Evolutionary conservation across 2,329 filamentous ascomycete species (phyloP).

Genomic region (Ceratocystis alfenasii): DNA sequence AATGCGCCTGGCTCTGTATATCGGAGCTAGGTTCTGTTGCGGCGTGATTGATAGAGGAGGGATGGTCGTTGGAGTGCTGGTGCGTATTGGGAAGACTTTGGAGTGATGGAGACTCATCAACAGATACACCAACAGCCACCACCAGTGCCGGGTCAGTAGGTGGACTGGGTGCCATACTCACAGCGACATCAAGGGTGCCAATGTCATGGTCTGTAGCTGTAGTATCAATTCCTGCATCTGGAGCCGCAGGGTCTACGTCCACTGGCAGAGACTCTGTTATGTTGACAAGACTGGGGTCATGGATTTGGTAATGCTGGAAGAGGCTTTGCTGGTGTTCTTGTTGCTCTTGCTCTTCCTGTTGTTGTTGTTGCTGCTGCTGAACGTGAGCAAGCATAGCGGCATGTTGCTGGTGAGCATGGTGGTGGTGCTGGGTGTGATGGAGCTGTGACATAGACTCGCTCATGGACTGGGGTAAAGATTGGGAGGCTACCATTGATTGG

Average conservation of each 20-base stretch:
- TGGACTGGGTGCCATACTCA: constrained; percentile 1
- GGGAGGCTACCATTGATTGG: neutral
- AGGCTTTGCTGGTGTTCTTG: neutral
- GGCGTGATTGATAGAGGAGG: neutral
- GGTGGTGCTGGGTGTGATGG: constrained; percentile 15
- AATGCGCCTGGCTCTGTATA: neutral
- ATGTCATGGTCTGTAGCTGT: neutral
- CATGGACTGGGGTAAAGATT: neutral
- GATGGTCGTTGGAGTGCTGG: neutral
- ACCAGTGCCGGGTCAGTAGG: constrained; percentile 12
- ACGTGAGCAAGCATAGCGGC: constrained; percentile 4
- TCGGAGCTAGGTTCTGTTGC: neutral
- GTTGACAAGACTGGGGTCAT: constrained; percentile 5
- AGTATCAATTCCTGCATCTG: neutral
- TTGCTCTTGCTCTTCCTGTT: neutral
- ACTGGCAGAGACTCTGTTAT: neutral
- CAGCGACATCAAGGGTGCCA: neutral
- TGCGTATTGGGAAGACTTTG: neutral
- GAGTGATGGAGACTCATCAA: neutral
- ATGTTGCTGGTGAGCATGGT: constrained; percentile 10
- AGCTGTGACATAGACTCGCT: neutral
- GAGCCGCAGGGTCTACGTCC: neutral
- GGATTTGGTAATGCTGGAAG: constrained; percentile 7
- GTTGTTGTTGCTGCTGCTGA: constrained; percentile 13
- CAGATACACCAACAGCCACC: constrained; percentile 1